A percentile compares a stretch with the other conserved stretches of the same genome.
Evolutionary conservation across 2,329 filamentous ascomycete species (phyloP).

Genomic region (Tolypocladium album): DNA sequence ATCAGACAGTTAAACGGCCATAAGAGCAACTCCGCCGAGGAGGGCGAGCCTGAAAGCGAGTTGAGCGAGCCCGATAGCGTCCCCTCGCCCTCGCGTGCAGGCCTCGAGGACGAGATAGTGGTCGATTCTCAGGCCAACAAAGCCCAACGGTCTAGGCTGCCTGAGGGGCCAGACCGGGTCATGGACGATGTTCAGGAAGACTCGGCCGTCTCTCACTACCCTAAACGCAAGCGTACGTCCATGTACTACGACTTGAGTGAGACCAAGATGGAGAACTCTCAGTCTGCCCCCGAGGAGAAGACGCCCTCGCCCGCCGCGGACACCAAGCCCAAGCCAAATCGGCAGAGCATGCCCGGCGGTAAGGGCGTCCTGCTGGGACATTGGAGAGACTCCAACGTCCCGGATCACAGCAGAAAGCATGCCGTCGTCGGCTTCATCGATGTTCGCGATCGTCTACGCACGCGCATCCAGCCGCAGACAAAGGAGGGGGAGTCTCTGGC

Average conservation of each 20-base stretch:
- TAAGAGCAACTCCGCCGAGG: conserved; percentile 19
- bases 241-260: conserved; percentile 39
- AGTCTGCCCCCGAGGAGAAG: conserved; percentile 17
- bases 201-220: conserved; percentile 27
- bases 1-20: conserved; percentile 17
- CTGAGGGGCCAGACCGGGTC: conserved; percentile 28
- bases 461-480: conserved; percentile 41
- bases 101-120: conserved; percentile 40
- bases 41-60: conserved; percentile 29
- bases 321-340: conserved; percentile 16
- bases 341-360: conserved; percentile 18
- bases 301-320: conserved; percentile 10
- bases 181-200: conserved; percentile 32
- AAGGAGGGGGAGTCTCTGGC: conserved; percentile 36
- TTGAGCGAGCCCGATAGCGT: conserved; percentile 30
- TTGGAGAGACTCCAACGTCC: conserved; percentile 48
- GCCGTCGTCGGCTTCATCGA: conserved; percentile 54
- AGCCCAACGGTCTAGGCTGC: conserved; percentile 22
- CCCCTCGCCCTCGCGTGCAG: conserved; percentile 25
- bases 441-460: conserved; percentile 47
- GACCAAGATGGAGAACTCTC: conserved; percentile 29
- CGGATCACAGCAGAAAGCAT: conserved; percentile 39
- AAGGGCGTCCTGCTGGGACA: conserved; percentile 45
- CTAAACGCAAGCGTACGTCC: conserved; percentile 46
- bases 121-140: conserved; percentile 33